These are phyloP conservation scores for Pestalotiopsis sp. DNA, from an alignment of 2,329 filamentous ascomycete genomes.

Conservation along the genomic window DNA sequence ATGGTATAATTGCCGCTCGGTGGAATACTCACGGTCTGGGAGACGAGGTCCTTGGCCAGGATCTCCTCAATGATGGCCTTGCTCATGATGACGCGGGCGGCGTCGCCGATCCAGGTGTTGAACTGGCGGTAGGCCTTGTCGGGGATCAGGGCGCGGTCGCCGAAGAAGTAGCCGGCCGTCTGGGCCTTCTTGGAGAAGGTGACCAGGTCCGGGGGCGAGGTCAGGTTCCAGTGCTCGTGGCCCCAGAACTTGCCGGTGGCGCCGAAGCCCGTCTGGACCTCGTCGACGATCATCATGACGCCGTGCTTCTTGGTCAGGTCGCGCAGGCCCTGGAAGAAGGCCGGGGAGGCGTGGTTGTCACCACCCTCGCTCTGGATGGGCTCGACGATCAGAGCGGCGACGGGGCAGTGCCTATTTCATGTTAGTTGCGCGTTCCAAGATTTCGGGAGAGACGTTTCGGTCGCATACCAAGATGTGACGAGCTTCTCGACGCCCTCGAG, in stretches of 20 bases:
- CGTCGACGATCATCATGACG: constrained; percentile 87
- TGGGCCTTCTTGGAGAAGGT: constrained; percentile 96
- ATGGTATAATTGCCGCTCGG: not conserved
- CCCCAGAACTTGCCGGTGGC: constrained; percentile 96
- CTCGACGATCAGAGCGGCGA: constrained; percentile 82
- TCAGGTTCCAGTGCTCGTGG: constrained; percentile 89
- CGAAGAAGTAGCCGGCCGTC: constrained; percentile 90
- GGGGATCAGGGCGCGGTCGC: constrained; percentile 75
- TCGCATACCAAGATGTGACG: constrained; percentile 47
- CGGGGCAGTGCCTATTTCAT: constrained; percentile 71
- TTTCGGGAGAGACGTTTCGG: not conserved
- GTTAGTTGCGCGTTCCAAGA: not conserved
- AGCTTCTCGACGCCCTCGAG: constrained; percentile 82
- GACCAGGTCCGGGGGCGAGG: constrained; percentile 84
- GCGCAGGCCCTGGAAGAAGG: constrained; percentile 84
- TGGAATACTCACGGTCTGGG: constrained; percentile 25
- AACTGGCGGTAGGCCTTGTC: constrained; percentile 95
- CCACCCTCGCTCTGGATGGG: constrained; percentile 92
- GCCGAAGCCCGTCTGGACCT: constrained; percentile 85
- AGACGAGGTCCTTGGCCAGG: constrained; percentile 72
- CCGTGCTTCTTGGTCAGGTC: constrained; percentile 76
- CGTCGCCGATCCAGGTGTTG: constrained; percentile 92
- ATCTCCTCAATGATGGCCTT: constrained; percentile 83
- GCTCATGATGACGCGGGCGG: constrained; percentile 82
- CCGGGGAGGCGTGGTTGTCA: constrained; percentile 88